These are phyloP conservation scores for Exutisphaerella laricina DNA, from an alignment of 2,329 filamentous ascomycete species.

Conservation along the genomic window DNA sequence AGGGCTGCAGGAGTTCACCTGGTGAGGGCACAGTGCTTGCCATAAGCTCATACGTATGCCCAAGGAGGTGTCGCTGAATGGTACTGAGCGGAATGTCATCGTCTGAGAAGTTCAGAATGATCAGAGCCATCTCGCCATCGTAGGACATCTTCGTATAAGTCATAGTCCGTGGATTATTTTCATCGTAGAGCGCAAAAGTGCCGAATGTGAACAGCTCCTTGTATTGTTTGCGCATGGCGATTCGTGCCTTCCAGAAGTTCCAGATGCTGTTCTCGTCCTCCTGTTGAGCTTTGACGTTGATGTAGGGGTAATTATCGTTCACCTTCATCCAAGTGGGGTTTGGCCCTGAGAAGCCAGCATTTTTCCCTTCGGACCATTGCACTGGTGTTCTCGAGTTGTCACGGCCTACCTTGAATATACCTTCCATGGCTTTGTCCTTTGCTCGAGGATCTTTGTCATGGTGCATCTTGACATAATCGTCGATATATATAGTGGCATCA, in stretches of 20 bases:
- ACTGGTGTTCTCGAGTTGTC: constrained; percentile 69
- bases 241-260: constrained; percentile 52
- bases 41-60: constrained; percentile 37
- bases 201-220: constrained; percentile 64
- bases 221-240: constrained; percentile 52
- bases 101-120: constrained; percentile 38
- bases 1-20: constrained; percentile 27
- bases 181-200: constrained; percentile 52
- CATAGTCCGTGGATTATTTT: constrained; percentile 50
- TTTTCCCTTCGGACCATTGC: constrained; percentile 58
- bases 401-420: constrained; percentile 55
- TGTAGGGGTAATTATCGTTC: constrained; percentile 55
- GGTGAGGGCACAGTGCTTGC: constrained; percentile 36
- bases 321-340: constrained; percentile 64
- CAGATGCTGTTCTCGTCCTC: constrained; percentile 49
- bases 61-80: constrained; percentile 18
- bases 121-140: constrained; percentile 29
- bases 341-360: constrained; percentile 59
- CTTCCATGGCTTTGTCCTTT: constrained; percentile 37
- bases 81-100: constrained; percentile 22
- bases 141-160: constrained; percentile 37
- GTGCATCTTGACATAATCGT: constrained; percentile 62
- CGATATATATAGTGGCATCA: constrained; percentile 36
- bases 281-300: constrained; percentile 58
- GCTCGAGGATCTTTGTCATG: constrained; percentile 26